phyloP scores from a whole-genome alignment of 75 land plant species.

The Sequoia sempervirens region DNA sequence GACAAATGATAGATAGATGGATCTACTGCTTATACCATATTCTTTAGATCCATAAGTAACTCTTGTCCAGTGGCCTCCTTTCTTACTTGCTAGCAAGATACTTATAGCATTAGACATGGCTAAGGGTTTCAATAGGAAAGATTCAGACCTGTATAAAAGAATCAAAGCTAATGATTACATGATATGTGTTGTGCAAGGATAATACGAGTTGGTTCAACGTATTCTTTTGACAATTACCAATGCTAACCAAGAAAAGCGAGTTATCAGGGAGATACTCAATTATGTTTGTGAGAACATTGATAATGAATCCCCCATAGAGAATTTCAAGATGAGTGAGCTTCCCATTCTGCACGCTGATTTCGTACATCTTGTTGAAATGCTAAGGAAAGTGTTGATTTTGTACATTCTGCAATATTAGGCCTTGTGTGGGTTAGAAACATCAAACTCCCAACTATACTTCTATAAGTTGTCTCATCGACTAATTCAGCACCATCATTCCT shows the following conservation, averaged over 20 bases:
- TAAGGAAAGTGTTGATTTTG: no score
- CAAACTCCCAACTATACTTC: no score
- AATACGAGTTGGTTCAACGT: slow-evolving; percentile 22
- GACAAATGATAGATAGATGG: slow-evolving; percentile 80
- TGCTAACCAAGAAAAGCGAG: slow-evolving; percentile 26
- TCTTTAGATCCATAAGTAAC: slow-evolving; percentile 23
- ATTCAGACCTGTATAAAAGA: slow-evolving; percentile 42
- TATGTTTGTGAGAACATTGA: slow-evolving; percentile 23
- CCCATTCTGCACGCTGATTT: slow-evolving; percentile 29
- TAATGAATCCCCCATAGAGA: slow-evolving; percentile 10
- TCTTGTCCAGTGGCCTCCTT: slow-evolving; percentile 67
- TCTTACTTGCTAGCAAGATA: slow-evolving; percentile 86
- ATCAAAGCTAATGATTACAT: slow-evolving; percentile 65
- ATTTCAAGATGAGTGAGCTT: slow-evolving; percentile 26
- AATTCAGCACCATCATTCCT: no score
- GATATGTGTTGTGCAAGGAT: slow-evolving; percentile 51
- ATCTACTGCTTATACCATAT: slow-evolving; percentile 64
- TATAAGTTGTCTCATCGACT: no score
- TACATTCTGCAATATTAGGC: no score
- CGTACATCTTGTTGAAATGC: slow-evolving; percentile 19
- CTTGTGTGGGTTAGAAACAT: no score
- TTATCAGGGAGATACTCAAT: slow-evolving; percentile 7
- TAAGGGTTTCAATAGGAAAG: slow-evolving; percentile 56
- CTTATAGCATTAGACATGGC: slow-evolving; percentile 75
- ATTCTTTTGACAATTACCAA: slow-evolving; percentile 17